Evolutionary conservation across 1,139 yeast genomes (phyloP), one percentile per base, ranked within the genome.

Genomic region (Candida anutae): DNA sequence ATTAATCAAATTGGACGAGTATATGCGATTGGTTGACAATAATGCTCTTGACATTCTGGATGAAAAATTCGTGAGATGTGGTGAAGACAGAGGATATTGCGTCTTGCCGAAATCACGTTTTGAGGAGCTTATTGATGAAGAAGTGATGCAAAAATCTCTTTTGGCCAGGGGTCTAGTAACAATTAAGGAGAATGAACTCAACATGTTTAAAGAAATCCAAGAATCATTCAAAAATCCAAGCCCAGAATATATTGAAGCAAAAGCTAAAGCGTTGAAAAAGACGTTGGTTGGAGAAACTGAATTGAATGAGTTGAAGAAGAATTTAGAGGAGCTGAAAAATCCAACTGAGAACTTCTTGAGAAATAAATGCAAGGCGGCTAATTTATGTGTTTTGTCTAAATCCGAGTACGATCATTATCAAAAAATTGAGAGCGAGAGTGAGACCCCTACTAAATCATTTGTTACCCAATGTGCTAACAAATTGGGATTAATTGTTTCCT

Each of bases 1-100:
- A 6, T 39, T 74, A n/a, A 38, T 78, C 14, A 62, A 79, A 3
- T 43, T 48, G 26, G 70, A 62, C 2, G 69, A 69, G 33, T 73
- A 62, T 32, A 62, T 66, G 27, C 51, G 48, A 25, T 47, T 58
- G 21, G 46, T 47, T 21, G 35, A 42, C 6, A 48, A 50, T 26
- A 53, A 53, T 35, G 36, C 52, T 10, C 31, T 40, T 14, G 30
- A 52, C 5, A 35, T 54, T 22, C 31, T 46, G 10, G 43, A 48
- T 6, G 53, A 53, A 1, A 46, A 44, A 20, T 34, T 62, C 6
- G 36, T 43, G 13, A 40, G 46, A 8, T 28, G 45, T 11, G 48
- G 48, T 1, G 42, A 51, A 23, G 42, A 40, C 4, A 53, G 45
- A 30, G 67, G 64, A 2, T 50, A 39, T 26, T 48, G 53, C 11